Conservation (phyloP, 345 rosid genomes). For the Turnera subulata region DNA sequence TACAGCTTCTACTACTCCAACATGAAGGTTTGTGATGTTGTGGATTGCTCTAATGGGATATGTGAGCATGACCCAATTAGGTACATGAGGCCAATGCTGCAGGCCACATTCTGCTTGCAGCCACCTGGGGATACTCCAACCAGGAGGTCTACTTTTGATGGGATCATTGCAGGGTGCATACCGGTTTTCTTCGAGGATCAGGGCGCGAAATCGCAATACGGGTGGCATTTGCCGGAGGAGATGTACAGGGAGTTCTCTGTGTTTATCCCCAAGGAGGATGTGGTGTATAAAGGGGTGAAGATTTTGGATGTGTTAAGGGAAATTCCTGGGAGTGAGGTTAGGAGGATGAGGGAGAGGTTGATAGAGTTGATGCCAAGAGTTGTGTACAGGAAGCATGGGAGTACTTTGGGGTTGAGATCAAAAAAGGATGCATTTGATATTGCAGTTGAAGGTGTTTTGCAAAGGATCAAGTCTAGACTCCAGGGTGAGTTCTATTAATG, state of each 20-base stretch:
- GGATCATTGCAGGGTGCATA: slow-evolving; percentile 77
- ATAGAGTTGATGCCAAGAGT: slow-evolving; percentile 68
- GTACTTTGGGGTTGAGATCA: slow-evolving; percentile 51
- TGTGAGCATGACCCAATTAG: slow-evolving; percentile 88
- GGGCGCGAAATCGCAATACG: slow-evolving; percentile 64
- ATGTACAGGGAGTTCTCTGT: slow-evolving; percentile 54
- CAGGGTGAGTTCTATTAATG: slow-evolving; percentile 12
- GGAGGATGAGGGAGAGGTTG: slow-evolving; percentile 64
- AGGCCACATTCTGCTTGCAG: slow-evolving; percentile 73
- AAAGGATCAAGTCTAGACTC: slow-evolving; percentile 51
- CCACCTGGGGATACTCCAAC: slow-evolving; percentile 95
- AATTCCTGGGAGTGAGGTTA: slow-evolving; percentile 55
- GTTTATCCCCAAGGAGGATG: slow-evolving; percentile 73
- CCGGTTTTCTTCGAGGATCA: slow-evolving; percentile 92
- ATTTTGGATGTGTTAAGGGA: slow-evolving; percentile 67
- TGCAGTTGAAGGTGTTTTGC: slow-evolving; percentile 63
- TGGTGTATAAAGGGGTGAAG: slow-evolving; percentile 60
- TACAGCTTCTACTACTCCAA: slow-evolving; percentile 14
- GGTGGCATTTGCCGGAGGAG: slow-evolving; percentile 69
- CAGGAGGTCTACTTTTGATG: slow-evolving; percentile 74
- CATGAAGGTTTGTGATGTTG: slow-evolving; percentile 53
- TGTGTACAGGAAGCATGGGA: slow-evolving; percentile 76
- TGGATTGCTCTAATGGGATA: slow-evolving; percentile 83
- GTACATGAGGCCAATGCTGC: slow-evolving; percentile 77
- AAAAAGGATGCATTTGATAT: slow-evolving; percentile 84